A percentile compares a stretch with the other conserved stretches of the same genome.
Conservation (phyloP, 2,329 filamentous ascomycete genomes). For the Beauveria medogensis region DNA sequence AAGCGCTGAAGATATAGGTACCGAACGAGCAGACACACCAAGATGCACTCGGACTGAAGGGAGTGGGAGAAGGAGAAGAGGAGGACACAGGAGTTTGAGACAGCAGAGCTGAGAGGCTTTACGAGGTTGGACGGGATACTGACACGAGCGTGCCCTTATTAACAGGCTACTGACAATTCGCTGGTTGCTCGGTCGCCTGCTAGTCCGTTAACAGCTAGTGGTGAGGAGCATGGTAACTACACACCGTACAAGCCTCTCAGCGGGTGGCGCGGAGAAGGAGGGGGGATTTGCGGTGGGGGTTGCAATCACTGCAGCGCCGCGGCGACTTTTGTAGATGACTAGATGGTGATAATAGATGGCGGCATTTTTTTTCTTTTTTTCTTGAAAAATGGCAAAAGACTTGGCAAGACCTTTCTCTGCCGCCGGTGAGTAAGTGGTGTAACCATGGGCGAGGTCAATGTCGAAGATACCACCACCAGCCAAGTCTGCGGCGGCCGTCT, state of each 20-base stretch:
- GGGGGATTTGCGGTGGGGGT: too few relatives aligned
- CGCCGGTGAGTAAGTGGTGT: too few relatives aligned
- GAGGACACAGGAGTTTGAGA: not conserved
- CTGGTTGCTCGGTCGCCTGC: not conserved
- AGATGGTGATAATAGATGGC: too few relatives aligned
- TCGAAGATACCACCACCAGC: too few relatives aligned
- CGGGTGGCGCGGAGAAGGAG: not conserved
- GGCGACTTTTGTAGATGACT: too few relatives aligned
- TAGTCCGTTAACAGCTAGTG: not conserved
- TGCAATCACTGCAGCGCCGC: too few relatives aligned
- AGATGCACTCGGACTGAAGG: not conserved
- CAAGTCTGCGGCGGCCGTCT: too few relatives aligned
- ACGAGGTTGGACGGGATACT: not conserved
- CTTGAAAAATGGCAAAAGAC: too few relatives aligned
- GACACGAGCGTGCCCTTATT: conserved; percentile 1
- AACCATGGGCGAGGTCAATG: too few relatives aligned
- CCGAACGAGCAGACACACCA: too few relatives aligned
- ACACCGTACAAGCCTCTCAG: not conserved
- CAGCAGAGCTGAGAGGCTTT: not conserved
- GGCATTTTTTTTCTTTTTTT: too few relatives aligned
- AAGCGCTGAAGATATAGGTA: not conserved
- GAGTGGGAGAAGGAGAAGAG: not conserved
- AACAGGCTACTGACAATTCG: conserved; percentile 6
- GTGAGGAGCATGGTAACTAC: not conserved
- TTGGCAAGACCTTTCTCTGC: too few relatives aligned